Conservation (phyloP, 1,284 basidiomycete species). For the Sporisorium scitamineum region DNA sequence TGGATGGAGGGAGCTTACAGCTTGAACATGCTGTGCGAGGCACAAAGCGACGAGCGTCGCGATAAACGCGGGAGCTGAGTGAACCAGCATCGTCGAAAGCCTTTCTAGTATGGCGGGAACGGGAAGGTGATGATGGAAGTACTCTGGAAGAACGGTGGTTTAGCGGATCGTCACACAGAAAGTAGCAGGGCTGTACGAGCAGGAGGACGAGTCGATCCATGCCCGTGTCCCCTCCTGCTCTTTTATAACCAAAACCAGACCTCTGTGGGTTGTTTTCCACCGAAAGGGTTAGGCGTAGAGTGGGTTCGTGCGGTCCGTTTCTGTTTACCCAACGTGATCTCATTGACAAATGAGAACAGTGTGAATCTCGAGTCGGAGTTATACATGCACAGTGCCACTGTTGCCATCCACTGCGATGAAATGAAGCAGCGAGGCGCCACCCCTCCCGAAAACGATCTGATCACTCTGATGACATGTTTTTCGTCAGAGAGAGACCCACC, state of each 20-base stretch:
- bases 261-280: neutral
- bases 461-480: neutral
- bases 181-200: too few species aligned
- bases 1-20: slow-evolving; percentile 10
- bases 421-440: neutral
- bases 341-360: neutral
- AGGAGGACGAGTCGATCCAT: too few species aligned
- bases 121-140: neutral
- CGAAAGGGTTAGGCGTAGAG: neutral
- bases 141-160: too few species aligned
- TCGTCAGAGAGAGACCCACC: neutral
- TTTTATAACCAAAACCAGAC: neutral
- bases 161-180: too few species aligned
- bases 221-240: neutral
- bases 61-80: neutral
- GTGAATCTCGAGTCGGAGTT: neutral
- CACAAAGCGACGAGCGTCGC: slow-evolving; percentile 5
- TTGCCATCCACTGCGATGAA: neutral
- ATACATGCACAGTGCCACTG: too few species aligned
- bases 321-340: neutral
- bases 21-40: slow-evolving; percentile 14
- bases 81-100: neutral
- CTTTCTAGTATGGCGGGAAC: neutral
- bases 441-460: neutral
- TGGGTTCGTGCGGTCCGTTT: neutral